Base-by-base conservation (phyloP, 495 filamentous ascomycete genomes). In the Penicillium lividum region DNA sequence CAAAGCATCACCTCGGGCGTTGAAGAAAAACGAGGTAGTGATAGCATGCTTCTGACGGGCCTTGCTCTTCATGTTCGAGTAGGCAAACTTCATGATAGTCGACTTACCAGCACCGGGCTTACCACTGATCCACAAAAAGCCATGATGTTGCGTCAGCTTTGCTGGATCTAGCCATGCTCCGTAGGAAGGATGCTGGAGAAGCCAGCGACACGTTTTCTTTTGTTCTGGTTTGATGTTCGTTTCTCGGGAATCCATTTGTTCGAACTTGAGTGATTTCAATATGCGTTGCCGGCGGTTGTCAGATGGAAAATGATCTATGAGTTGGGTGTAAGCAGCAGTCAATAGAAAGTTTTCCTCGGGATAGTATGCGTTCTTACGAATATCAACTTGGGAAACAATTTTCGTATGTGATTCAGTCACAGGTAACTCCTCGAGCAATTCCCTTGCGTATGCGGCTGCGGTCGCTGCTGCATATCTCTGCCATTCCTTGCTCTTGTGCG, bases 51-150 rank as follows among this genome's bases (percentile, higher is more conserved):
- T 54, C 16, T 45, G 11, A 6, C 36, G 7, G 33, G 13, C 13
- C 7, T 51, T 60, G 6, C 9, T 30, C 47, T 66, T 67, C 30
- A 65, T 61, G 0, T 70, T 43, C 34, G 52, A 25, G 45, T 69
- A 75, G 0, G 68, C 62, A 53, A 74, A 76, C 40, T 82, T 82
- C 76, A 84, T 82, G 3, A 80, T 59, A 5, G 75, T 79, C 11
- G 82, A 85, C 61, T 85, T 86, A 6, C 83, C 82, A 16, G 74
- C 65, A 10, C 80, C 82, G 4, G 82, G 79, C 43, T 85, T 22
- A 22, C 22, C 22, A 22, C 22, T 22, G 22, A 22, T 22, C 22
- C 22, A 22, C 22, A 22, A 22, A 46, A 86, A 73, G 7, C 82
- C 80, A 47, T 76, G 64, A 59, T 81, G 78, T 11, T 79, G 38